These are phyloP conservation scores for Trebouxia sp. DNA, from an alignment of 139 green algal species.

Conservation along the genomic window DNA sequence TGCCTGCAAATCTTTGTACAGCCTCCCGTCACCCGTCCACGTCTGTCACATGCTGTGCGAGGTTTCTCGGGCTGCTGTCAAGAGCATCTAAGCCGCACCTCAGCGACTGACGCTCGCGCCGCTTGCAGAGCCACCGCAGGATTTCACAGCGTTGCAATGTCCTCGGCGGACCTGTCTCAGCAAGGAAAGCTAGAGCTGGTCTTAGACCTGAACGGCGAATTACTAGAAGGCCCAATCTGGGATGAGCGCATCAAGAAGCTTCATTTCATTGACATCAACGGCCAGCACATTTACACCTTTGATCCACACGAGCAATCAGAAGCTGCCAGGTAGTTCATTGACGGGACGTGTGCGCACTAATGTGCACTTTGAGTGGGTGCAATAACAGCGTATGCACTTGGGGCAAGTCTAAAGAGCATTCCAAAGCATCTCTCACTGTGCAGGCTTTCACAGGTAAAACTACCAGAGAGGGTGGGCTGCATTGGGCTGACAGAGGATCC, in stretches of 20 bases:
- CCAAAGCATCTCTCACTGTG: background rate
- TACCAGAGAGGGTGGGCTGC: background rate
- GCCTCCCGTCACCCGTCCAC: no score
- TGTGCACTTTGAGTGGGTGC: background rate
- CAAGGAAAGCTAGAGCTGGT: conserved; percentile 32
- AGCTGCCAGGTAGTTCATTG: background rate
- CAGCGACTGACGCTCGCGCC: no score
- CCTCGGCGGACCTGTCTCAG: background rate
- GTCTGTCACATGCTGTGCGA: no score
- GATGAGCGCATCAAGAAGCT: conserved; percentile 16
- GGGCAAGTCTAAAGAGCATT: background rate
- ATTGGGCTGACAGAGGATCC: conserved; percentile 19
- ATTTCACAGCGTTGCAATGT: background rate
- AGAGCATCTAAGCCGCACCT: no score
- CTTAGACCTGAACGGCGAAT: background rate
- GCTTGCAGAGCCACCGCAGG: no score
- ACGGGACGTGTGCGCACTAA: background rate
- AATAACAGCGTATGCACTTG: background rate
- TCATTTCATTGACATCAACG: conserved; percentile 6
- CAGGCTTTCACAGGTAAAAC: background rate
- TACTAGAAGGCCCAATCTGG: conserved; percentile 21
- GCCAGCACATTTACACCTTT: conserved; percentile 1
- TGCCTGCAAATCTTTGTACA: no score
- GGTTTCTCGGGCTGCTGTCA: no score
- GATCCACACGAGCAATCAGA: background rate